Evolutionary conservation across 192 early-diverging fungal species (phyloP), one percentile per base, ranked within the genome.

Genomic region (Linnemannia exigua): DNA sequence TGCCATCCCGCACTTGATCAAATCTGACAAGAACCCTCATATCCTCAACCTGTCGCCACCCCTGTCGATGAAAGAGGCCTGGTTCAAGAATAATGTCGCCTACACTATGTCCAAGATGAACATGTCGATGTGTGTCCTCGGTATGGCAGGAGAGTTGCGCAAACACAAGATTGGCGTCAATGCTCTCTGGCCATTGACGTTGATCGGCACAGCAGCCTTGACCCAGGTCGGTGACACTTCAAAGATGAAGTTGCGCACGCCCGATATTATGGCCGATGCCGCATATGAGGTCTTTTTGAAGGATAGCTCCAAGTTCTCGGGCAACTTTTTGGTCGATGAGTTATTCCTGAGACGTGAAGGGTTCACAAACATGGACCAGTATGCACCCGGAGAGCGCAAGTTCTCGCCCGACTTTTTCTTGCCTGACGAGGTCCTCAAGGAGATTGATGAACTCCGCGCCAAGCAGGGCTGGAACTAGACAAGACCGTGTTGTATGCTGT

Each of bases 261-360:
- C 94, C 3, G 90, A 91, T 48, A 94, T 96, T 66, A 92, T 95
- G 91, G 94, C 95, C 7, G 95, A 96, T 75, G 95, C 95, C 1
- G 95, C 94, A 11, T 87, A 91, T 67, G 76, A 90, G 66, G 90
- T 96, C 25, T 79, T 95, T 5, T 81, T 81, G 48, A 93, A 95
- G 82, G 87, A 92, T 44, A 77, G 88, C 37, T 35, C 75, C 36
- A 76, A 80, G 67, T 95, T 91, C 63, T 92, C 87, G 74, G 95
- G 94, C 76, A 91, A 96, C 68, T 95, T 96, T 81, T 90, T 90
- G 68, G 91, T 97, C n/a, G 96, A 97, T 80, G 95, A 96, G 89
- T 74, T 93, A 71, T 88, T 97, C 41, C 89, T 97, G 83, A 89
- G 95, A 82, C 88, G 90, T 74, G 80, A 89, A 41, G 95, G 96